Evolutionary conservation across 2,329 filamentous ascomycete genomes (phyloP).

Genomic region (Fusarium torreyae): DNA sequence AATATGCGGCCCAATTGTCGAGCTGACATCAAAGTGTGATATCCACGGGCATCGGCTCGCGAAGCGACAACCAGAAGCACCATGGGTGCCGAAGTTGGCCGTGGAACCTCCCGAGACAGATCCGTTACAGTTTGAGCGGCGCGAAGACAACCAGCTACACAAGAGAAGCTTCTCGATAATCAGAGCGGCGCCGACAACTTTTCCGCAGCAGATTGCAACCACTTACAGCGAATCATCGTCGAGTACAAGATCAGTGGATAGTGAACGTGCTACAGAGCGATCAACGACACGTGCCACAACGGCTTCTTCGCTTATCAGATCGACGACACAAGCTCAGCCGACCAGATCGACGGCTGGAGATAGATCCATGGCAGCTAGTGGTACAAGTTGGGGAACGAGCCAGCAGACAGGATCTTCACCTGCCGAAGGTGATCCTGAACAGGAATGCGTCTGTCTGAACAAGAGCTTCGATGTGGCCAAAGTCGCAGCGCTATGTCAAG

Average conservation of each 20-base stretch:
- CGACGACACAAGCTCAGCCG: constrained; percentile 19
- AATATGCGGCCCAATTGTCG: constrained; percentile 61
- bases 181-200: constrained; percentile 53
- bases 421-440: constrained; percentile 50
- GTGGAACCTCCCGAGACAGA: constrained; percentile 30
- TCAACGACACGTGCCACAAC: constrained; percentile 12
- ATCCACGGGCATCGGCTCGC: constrained; percentile 47
- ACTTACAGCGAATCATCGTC: constrained; percentile 29
- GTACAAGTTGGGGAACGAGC: constrained; percentile 18
- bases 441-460: constrained; percentile 57
- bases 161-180: constrained; percentile 52
- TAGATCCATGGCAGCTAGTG: constrained; percentile 12
- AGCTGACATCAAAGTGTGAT: constrained; percentile 58
- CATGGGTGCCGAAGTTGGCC: constrained; percentile 45
- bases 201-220: constrained; percentile 41
- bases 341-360: constrained; percentile 14
- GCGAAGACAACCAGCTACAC: constrained; percentile 11
- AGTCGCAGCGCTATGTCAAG: constrained; percentile 57
- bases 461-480: constrained; percentile 58
- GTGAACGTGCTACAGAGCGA: constrained; percentile 19
- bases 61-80: constrained; percentile 43
- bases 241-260: constrained; percentile 19
- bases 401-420: constrained; percentile 38
- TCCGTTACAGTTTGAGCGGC: not conserved
- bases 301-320: constrained; percentile 13